These are phyloP conservation scores for Aspergillus unguis DNA, from an alignment of 2,329 filamentous ascomycete genomes.

Conservation along the genomic window DNA sequence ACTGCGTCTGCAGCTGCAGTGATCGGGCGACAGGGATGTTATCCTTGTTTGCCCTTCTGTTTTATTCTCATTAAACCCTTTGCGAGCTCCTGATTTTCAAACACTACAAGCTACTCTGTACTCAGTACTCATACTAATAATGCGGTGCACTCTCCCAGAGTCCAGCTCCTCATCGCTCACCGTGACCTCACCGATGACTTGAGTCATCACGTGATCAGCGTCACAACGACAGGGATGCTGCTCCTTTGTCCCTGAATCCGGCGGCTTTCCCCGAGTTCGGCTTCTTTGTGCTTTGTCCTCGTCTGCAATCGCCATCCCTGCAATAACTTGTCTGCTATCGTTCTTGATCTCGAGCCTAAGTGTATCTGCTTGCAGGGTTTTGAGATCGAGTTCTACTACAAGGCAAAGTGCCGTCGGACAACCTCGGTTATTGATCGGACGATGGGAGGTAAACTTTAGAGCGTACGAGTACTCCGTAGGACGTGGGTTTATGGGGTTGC, in stretches of 20 bases:
- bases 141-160: background rate
- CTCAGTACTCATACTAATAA: too few relatives aligned
- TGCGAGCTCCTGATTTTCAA: too few relatives aligned
- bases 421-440: too few relatives aligned
- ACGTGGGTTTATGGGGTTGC: too few relatives aligned
- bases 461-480: too few relatives aligned
- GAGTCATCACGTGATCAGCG: background rate
- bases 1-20: background rate
- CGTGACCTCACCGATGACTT: background rate
- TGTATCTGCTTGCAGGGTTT: too few relatives aligned
- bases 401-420: too few relatives aligned
- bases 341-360: background rate
- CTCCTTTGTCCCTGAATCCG: constrained; percentile 1
- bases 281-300: background rate
- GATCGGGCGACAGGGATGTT: too few relatives aligned
- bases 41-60: background rate
- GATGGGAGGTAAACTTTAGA: too few relatives aligned
- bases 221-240: background rate
- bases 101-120: too few relatives aligned
- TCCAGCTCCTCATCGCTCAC: background rate
- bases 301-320: background rate
- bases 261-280: constrained; percentile 6
- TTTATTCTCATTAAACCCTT: background rate
- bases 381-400: too few relatives aligned
- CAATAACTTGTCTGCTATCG: background rate